A percentile compares a stretch with the other conserved stretches of the same genome.
Evolutionary conservation across 2,329 filamentous ascomycete genomes (phyloP).

Genomic region (Diplodia sapinea): DNA sequence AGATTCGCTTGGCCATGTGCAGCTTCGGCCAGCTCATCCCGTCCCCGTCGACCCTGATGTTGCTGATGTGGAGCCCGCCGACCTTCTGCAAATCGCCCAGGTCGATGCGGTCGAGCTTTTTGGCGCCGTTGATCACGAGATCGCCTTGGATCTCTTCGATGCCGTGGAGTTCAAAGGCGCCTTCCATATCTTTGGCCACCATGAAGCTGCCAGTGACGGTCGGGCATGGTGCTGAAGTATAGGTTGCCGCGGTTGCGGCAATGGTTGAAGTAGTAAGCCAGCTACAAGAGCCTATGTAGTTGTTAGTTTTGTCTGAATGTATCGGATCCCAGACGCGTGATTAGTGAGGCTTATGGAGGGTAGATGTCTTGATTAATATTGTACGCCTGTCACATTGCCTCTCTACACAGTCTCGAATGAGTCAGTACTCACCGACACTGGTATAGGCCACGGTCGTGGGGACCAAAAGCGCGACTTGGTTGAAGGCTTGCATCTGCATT

Average conservation of each 20-base stretch:
- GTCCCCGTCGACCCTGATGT: neutral
- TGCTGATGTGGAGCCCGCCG: neutral
- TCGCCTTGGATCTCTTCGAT: constrained; percentile 2
- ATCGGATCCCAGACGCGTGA: too few species aligned
- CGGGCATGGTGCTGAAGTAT: constrained; percentile 5
- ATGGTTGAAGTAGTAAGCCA: neutral
- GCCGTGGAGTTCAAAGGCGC: neutral
- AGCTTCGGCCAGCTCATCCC: neutral
- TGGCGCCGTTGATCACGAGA: neutral
- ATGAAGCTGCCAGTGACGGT: constrained; percentile 11
- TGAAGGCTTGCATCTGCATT: neutral
- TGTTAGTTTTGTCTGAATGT: neutral
- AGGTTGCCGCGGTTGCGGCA: neutral
- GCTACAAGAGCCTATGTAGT: neutral
- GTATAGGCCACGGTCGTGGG: neutral
- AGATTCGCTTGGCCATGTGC: neutral
- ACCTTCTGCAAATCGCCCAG: constrained; percentile 5
- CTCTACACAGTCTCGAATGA: neutral
- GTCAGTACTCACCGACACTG: neutral
- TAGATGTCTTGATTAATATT: neutral
- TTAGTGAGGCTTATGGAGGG: too few species aligned
- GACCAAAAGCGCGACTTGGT: neutral
- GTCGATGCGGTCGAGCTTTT: neutral
- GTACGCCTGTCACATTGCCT: neutral
- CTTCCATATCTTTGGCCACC: neutral